Conservation (phyloP, 352 stramenopile genomes). For the Phytopythium chamaehyphon region DNA sequence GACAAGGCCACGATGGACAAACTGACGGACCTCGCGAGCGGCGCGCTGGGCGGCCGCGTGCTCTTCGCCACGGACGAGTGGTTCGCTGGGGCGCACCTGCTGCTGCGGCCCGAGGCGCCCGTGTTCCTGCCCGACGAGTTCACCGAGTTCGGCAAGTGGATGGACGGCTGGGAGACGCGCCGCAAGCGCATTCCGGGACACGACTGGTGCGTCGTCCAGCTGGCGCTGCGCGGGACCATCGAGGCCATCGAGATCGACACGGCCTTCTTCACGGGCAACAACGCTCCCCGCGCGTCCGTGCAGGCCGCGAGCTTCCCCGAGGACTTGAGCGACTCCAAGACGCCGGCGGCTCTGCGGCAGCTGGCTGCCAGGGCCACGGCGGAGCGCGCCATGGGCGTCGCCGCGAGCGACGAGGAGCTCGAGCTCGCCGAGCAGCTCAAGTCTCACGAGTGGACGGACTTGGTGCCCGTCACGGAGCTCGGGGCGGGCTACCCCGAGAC, state of each 20-base stretch:
- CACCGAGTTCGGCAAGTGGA: slow-evolving; percentile 93
- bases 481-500: slow-evolving; percentile 82
- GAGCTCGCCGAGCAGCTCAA: slow-evolving; percentile 40
- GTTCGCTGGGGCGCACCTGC: slow-evolving; percentile 87
- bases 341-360: slow-evolving; percentile 28
- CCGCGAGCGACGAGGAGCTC: slow-evolving; percentile 35
- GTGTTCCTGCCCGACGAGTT: slow-evolving; percentile 91
- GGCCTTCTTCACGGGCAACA: slow-evolving; percentile 94
- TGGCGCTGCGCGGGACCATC: slow-evolving; percentile 72
- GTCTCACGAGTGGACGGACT: slow-evolving; percentile 57
- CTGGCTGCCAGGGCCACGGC: slow-evolving; percentile 34
- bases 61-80: slow-evolving; percentile 93
- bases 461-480: slow-evolving; percentile 52
- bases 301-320: slow-evolving; percentile 68
- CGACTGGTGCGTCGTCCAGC: slow-evolving; percentile 91
- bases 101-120: slow-evolving; percentile 70
- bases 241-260: slow-evolving; percentile 88
- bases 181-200: slow-evolving; percentile 82
- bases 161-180: slow-evolving; percentile 95
- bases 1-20: slow-evolving; percentile 9
- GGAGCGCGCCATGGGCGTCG: slow-evolving; percentile 51
- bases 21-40: slow-evolving; percentile 64
- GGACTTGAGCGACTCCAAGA: slow-evolving; percentile 15
- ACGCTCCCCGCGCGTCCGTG: slow-evolving; percentile 78
- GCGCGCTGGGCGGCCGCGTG: slow-evolving; percentile 51